Percentiles rank a stretch among this genome's conserved stretches.
Conservation (phyloP, 176 grass and related monocot genomes). For the Aegilops bicornis region DNA sequence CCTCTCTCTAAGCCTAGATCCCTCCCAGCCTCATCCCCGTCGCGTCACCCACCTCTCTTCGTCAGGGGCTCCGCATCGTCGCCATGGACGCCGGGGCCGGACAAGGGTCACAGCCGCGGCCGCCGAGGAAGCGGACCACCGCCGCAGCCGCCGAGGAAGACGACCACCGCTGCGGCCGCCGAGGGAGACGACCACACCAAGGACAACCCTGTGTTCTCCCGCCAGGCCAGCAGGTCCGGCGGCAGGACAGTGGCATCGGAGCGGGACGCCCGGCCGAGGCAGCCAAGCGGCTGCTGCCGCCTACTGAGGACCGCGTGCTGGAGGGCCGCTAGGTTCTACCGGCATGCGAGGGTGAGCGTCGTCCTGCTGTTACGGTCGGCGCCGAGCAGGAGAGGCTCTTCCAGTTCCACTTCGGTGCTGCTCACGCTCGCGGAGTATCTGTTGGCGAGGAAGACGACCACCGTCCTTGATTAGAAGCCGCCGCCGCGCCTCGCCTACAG, state of each 20-base stretch:
- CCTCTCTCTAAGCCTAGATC: no score
- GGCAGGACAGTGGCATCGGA: neutral
- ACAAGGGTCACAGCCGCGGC: no score
- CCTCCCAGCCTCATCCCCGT: no score
- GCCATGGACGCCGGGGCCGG: no score
- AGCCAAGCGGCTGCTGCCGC: constrained; percentile 29
- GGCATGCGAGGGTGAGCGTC: constrained; percentile 43
- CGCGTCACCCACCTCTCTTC: no score
- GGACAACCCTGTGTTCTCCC: constrained; percentile 36
- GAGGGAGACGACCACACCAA: constrained; percentile 27
- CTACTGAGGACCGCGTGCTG: constrained; percentile 52
- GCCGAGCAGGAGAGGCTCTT: constrained; percentile 26
- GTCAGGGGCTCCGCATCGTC: no score
- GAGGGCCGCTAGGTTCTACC: constrained; percentile 53
- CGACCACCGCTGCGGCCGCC: no score
- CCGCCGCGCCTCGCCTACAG: no score
- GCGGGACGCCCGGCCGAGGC: constrained; percentile 4
- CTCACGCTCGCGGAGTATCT: constrained; percentile 51
- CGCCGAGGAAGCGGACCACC: no score
- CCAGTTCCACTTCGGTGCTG: neutral
- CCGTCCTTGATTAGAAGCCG: no score
- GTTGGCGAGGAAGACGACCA: constrained; percentile 35
- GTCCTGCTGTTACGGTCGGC: constrained; percentile 26
- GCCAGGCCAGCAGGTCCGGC: constrained; percentile 24
- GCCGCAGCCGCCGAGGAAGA: no score